Base-by-base conservation (phyloP, 208 protist genomes). In the Acanthamoeba castellanii region DNA sequence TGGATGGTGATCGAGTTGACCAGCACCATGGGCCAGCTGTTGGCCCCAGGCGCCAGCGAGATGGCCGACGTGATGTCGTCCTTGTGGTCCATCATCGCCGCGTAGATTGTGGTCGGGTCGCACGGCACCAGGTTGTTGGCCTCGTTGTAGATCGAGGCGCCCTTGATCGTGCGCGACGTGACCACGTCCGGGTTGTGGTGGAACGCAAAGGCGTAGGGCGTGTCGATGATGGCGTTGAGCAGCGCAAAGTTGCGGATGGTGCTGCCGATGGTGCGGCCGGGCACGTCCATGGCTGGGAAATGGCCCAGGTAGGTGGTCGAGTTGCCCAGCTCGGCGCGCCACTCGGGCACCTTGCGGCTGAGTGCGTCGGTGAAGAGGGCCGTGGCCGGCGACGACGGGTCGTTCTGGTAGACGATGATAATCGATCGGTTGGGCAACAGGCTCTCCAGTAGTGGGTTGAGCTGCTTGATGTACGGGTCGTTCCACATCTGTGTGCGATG, bases 131-230 rank as follows among this genome's bases (percentile, higher is more conserved):
- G 25, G 50, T 87, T 55, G 78, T 25, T 32, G 6, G 78, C 78
- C 7, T 59, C 52, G 78, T 87, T 87, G 13, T 47, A 47, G n/a
- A 87, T 16, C 78, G 78, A 87, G 20, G 42, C 72, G 37, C 37
- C 72, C 34, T 47, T 42, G 37, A 81, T 42, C 34, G 72, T 81
- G 72, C 72, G 72, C 34, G 72, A 81, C 8, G n/a, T 42, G 18
- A 81, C 72, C 72, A 81, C 72, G 37, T 81, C 72, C 13, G 42
- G 72, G 72, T 81, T 81, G 72, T 81, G 72, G 72, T 81, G 42
- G 42, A 81, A 81, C 20, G 37, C 72, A 34, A 81, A 81, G 27
- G 14, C 8, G 72, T 81, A 81, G 34, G 32, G 32, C 34, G 42
- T 42, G 37, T 81, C 22, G 72, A 50, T 81, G 72, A 81, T 42